Percentiles rank a stretch among this genome's conserved stretches.
Conservation (phyloP, 352 stramenopile species). For the Globisporangium yorkense region DNA sequence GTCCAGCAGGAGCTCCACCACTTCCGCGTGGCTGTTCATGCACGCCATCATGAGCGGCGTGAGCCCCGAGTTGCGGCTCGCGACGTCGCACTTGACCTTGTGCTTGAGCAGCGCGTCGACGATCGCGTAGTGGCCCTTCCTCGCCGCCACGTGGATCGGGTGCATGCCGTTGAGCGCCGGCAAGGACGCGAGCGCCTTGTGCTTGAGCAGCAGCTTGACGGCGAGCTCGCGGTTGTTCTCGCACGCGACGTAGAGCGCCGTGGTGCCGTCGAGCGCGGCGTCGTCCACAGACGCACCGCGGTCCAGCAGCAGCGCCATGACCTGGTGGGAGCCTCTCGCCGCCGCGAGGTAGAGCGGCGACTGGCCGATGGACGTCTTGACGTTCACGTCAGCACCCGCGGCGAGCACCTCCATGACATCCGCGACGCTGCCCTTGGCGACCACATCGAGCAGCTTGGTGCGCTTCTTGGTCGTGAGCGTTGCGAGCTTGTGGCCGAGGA, state of each 20-base stretch:
- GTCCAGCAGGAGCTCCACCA: constrained; percentile 72
- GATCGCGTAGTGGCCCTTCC: constrained; percentile 40
- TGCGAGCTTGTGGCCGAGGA: constrained; percentile 69
- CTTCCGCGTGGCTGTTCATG: constrained; percentile 39
- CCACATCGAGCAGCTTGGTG: constrained; percentile 61
- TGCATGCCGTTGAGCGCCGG: constrained; percentile 39
- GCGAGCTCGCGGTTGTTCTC: constrained; percentile 51
- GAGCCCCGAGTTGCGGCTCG: constrained; percentile 28
- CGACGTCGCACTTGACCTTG: constrained; percentile 43
- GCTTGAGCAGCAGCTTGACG: constrained; percentile 52
- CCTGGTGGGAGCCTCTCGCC: constrained; percentile 42
- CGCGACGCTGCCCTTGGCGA: constrained; percentile 38
- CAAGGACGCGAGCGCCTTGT: constrained; percentile 43
- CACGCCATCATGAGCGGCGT: constrained; percentile 74
- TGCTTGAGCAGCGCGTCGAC: constrained; percentile 38
- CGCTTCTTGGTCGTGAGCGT: constrained; percentile 65
- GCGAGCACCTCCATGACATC: constrained; percentile 64
- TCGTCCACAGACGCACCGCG: constrained; percentile 54
- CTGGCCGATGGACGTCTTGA: constrained; percentile 41
- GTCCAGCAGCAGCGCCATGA: constrained; percentile 65
- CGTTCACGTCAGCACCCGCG: constrained; percentile 46
- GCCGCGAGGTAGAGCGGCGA: constrained; percentile 58
- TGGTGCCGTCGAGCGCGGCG: constrained; percentile 42
- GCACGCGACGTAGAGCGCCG: constrained; percentile 53
- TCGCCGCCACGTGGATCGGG: constrained; percentile 57